Percentiles rank a stretch among this genome's conserved stretches.
These are phyloP conservation scores for Debaryomyces sp. DNA, from an alignment of 1,139 yeast species.

Conservation along the genomic window DNA sequence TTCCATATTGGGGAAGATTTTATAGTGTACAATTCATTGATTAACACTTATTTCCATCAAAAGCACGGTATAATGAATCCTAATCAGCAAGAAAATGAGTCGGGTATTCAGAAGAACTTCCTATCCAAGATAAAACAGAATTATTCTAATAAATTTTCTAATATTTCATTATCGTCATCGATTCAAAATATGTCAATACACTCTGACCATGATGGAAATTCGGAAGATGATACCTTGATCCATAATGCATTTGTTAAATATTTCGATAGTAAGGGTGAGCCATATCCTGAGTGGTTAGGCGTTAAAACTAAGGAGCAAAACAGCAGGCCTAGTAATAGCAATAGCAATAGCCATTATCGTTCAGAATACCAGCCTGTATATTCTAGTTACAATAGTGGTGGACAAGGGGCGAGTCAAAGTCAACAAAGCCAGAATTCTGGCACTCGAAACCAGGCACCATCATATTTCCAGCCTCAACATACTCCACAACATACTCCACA, in stretches of 20 bases:
- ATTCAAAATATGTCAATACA: constrained; percentile 21
- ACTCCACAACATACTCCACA: constrained; percentile 13
- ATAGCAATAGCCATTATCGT: constrained; percentile 10
- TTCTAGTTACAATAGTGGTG: constrained; percentile 25
- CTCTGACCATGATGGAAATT: constrained; percentile 42
- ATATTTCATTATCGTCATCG: constrained; percentile 30
- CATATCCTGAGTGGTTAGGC: constrained; percentile 53
- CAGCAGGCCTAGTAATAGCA: constrained; percentile 9
- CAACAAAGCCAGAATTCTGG: constrained; percentile 13
- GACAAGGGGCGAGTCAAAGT: constrained; percentile 13
- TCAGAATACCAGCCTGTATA: constrained; percentile 34
- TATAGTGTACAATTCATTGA: neutral
- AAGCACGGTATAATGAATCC: constrained; percentile 1
- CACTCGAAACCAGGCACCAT: constrained; percentile 10
- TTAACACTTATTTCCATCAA: neutral
- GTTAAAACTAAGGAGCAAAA: constrained; percentile 18
- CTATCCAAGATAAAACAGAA: constrained; percentile 42
- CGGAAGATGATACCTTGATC: constrained; percentile 44
- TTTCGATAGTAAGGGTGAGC: constrained; percentile 33
- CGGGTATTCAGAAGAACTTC: constrained; percentile 23
- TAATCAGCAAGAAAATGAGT: constrained; percentile 4
- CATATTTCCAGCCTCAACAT: constrained; percentile 11
- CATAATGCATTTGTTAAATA: constrained; percentile 49
- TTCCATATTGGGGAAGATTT: neutral
- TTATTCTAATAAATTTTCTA: constrained; percentile 38